Evolutionary conservation across 2,329 filamentous ascomycete genomes (phyloP).

Genomic region (Aspergillus bombycis): DNA sequence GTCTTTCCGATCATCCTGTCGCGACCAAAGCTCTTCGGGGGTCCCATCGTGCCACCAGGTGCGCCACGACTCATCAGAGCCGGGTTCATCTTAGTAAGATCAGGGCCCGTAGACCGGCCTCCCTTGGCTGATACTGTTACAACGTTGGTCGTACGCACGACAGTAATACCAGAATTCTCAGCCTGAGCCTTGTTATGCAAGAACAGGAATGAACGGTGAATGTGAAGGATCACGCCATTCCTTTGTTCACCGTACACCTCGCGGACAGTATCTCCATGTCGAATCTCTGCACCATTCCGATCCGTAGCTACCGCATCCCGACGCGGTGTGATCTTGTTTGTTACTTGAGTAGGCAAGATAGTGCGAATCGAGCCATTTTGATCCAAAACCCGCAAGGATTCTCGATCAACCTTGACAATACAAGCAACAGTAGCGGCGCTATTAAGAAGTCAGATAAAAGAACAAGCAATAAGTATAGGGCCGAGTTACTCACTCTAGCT

Average conservation of each 20-base stretch:
- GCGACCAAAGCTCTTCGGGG: slow-evolving; percentile 72
- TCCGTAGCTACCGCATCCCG: slow-evolving; percentile 89
- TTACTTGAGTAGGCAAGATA: slow-evolving; percentile 86
- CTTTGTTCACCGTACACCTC: slow-evolving; percentile 85
- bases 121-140: slow-evolving; percentile 93
- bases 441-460: slow-evolving; percentile 30
- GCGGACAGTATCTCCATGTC: slow-evolving; percentile 87
- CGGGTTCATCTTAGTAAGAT: slow-evolving; percentile 90
- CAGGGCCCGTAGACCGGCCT: slow-evolving; percentile 74
- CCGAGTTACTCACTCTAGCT: slow-evolving; percentile 69
- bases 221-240: slow-evolving; percentile 87
- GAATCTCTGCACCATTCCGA: slow-evolving; percentile 89
- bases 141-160: slow-evolving; percentile 82
- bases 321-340: slow-evolving; percentile 81
- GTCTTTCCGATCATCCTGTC: slow-evolving; percentile 90
- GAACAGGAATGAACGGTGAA: slow-evolving; percentile 91
- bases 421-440: slow-evolving; percentile 85
- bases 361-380: slow-evolving; percentile 83
- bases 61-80: slow-evolving; percentile 73
- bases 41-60: slow-evolving; percentile 58
- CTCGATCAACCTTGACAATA: slow-evolving; percentile 92
- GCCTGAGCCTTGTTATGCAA: slow-evolving; percentile 80
- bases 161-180: slow-evolving; percentile 89
- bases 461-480: background rate
- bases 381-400: slow-evolving; percentile 86